Evolutionary conservation across 2,329 filamentous ascomycete genomes (phyloP), one percentile per base, ranked within the genome.

Genomic region (Microsporum audouinii): DNA sequence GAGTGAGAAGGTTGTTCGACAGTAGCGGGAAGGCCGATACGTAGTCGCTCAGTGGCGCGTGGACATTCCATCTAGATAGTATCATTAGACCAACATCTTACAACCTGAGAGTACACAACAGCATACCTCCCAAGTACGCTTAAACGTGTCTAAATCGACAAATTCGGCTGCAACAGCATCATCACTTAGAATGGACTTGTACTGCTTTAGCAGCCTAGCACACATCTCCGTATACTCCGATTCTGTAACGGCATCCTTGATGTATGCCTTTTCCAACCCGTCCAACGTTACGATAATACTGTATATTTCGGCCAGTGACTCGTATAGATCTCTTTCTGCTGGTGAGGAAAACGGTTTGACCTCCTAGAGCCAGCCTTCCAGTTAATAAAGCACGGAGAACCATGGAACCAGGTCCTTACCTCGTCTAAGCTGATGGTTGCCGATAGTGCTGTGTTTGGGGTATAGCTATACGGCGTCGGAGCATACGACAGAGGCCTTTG

Each of bases 221-320:
- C 95, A 99, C 66, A 94, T 96, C 71, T 97, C 94, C 0, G 91
- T 95, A 74, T 99, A 99, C 69, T 96, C 92, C 59, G 82, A 81
- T 75, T 97, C 94, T 4, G 88, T 84, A 58, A 99, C 87, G 27
- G 91, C 92, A 79, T 99, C 94, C 71, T 96, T 95, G 43, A 99
- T 83, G 71, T 96, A 99, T 0, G 92, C 95, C 73, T 95, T 96
- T 71, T 99, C 94, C 1, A 99, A 83, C 65, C 95, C 91, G 71
- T 99, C 94, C 2, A 99, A 80, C 0, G 94, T 97, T 64, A 96
- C 84, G 41, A 99, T 92, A 66, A 99, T 97, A 76, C 91, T 96
- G 76, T 97, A 99, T 29, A 99, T 86, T 75, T 99, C 94, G 60
- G 92, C 94, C 12, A 99, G 84, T 1, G 94, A 97, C 71, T 97